Percentiles rank a stretch among this genome's conserved stretches.
phyloP scores from a whole-genome alignment of 139 green algal genomes.

The Micractinium conductrix region DNA sequence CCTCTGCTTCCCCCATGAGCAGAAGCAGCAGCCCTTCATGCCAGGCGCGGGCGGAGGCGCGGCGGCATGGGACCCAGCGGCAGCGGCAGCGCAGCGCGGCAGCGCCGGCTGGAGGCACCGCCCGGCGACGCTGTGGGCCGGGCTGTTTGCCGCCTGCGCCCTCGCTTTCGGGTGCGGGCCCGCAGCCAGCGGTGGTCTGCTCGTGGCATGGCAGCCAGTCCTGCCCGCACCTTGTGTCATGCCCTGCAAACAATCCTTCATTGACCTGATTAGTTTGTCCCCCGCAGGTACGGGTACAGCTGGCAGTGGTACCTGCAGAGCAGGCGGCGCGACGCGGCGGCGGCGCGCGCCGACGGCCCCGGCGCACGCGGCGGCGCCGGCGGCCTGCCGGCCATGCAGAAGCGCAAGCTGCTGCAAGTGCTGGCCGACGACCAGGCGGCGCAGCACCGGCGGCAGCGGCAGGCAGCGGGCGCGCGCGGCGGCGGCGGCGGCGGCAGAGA shows the following conservation, averaged over 20 bases:
- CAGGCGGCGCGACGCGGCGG: not conserved
- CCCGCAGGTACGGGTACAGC: no score
- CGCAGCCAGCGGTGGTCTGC: not conserved
- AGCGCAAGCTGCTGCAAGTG: slow-evolving; percentile 18
- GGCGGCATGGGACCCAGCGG: not conserved
- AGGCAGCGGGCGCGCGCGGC: not conserved
- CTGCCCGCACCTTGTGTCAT: no score
- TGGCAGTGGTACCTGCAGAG: not conserved
- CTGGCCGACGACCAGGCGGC: not conserved
- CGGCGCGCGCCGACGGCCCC: not conserved
- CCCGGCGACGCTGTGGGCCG: slow-evolving; percentile 1
- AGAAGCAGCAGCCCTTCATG: not conserved
- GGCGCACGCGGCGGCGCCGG: no score
- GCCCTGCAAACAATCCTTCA: no score
- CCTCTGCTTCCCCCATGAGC: not conserved
- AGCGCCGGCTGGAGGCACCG: not conserved
- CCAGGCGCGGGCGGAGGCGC: not conserved
- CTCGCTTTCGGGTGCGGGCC: slow-evolving; percentile 19
- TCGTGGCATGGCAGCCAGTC: not conserved
- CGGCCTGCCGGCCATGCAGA: no score
- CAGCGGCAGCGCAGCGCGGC: not conserved
- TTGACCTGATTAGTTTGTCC: no score
- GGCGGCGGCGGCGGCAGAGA: not conserved
- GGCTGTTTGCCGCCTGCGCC: not conserved
- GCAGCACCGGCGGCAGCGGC: not conserved